phyloP scores from a whole-genome alignment of 2,329 filamentous ascomycete species.

The Colletotrichum zoysiae region DNA sequence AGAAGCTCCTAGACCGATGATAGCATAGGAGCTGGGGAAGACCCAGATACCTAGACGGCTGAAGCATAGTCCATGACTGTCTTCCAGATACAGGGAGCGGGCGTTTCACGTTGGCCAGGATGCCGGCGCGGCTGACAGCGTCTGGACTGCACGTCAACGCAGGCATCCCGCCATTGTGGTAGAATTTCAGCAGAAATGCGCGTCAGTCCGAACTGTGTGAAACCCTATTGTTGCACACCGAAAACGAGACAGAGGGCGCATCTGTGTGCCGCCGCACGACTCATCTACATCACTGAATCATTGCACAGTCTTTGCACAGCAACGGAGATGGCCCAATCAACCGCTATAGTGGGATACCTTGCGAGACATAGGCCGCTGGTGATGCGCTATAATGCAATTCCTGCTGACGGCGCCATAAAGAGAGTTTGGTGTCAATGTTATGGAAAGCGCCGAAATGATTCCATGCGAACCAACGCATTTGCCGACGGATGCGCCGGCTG shows the following conservation, averaged over 20 bases:
- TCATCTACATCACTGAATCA: too few relatives aligned
- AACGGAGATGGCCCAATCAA: too few relatives aligned
- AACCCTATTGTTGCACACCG: background rate
- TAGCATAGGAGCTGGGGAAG: fast-evolving
- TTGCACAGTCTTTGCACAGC: too few relatives aligned
- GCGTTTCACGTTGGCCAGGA: background rate
- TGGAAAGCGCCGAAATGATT: background rate
- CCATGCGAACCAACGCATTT: background rate
- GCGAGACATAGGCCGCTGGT: too few relatives aligned
- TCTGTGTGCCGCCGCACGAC: background rate
- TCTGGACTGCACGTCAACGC: background rate
- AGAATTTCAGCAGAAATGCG: background rate
- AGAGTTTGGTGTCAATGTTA: background rate
- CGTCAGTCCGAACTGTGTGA: background rate
- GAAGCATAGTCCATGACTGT: background rate
- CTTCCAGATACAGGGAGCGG: background rate
- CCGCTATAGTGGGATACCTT: too few relatives aligned
- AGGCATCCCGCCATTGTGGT: background rate
- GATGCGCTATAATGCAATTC: too few relatives aligned
- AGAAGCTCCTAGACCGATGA: background rate
- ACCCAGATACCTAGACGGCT: too few relatives aligned
- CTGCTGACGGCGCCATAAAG: background rate
- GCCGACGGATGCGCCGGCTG: background rate
- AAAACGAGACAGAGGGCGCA: background rate
- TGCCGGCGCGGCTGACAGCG: background rate